Percentiles rank a stretch among this genome's conserved stretches.
Conservation (phyloP, 2,329 filamentous ascomycete species). For the Fusarium algeriense region DNA sequence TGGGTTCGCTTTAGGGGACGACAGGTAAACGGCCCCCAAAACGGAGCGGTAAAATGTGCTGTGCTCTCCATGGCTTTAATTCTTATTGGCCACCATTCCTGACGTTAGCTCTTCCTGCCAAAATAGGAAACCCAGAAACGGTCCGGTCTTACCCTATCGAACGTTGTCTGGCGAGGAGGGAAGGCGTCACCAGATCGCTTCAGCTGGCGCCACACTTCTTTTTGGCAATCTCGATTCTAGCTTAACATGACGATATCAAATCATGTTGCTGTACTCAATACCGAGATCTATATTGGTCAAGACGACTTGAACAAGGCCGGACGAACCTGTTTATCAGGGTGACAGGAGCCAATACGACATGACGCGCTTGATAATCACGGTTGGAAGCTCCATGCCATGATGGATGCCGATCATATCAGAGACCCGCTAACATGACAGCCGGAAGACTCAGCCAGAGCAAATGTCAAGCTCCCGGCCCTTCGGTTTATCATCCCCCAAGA, state of each 20-base stretch:
- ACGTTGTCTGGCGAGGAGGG: constrained; percentile 24
- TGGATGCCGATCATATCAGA: constrained; percentile 23
- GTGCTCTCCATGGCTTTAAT: constrained; percentile 14
- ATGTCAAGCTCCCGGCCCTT: constrained; percentile 8
- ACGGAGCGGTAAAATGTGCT: constrained; percentile 26
- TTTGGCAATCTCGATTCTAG: constrained; percentile 19
- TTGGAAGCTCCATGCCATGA: constrained; percentile 8
- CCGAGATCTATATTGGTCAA: constrained; percentile 2
- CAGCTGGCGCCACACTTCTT: constrained; percentile 19
- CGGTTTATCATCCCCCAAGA: neutral
- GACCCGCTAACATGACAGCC: constrained; percentile 18
- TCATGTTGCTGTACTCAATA: constrained; percentile 1
- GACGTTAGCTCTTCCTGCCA: constrained; percentile 24
- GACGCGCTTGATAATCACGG: neutral
- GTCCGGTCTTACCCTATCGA: constrained; percentile 35
- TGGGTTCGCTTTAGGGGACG: constrained; percentile 25
- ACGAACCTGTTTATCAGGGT: neutral
- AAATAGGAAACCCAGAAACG: constrained; percentile 37
- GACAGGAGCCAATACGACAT: neutral
- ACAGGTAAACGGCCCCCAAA: constrained; percentile 41
- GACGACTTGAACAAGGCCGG: neutral
- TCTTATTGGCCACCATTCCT: constrained; percentile 28
- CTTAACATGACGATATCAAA: constrained; percentile 19
- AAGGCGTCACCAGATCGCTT: constrained; percentile 33
- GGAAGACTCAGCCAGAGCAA: constrained; percentile 7